Base-by-base conservation (phyloP, 495 filamentous ascomycete genomes). In the Pseudotulostoma volvatum region DNA sequence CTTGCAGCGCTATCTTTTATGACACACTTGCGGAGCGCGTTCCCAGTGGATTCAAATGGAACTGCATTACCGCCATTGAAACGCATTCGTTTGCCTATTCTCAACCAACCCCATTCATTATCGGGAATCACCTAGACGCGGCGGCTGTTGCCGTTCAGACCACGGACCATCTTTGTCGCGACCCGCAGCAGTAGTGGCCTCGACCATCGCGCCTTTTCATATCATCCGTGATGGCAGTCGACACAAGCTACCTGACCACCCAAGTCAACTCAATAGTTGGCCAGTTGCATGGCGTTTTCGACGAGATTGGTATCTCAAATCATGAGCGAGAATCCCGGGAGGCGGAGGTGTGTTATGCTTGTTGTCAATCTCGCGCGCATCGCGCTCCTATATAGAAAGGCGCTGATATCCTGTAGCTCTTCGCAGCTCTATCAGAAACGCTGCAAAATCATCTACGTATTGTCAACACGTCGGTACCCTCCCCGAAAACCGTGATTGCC, bases 201-300 rank as follows among this genome's bases (percentile, higher is more conserved):
- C n/a, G n/a, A n/a, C n/a, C n/a, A n/a, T n/a, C n/a, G n/a, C n/a
- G n/a, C n/a, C n/a, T n/a, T n/a, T n/a, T n/a, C n/a, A n/a, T n/a
- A n/a, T 28, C 23, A 5, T 16, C 43, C 43, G 37, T 23, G 18
- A 95, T 93, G 87, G 54, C 59, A 30, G 90, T 93, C 74, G 84
- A 95, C 60, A 84, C 85, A 35, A 79, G 79, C 54, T 88, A 92
- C 53, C 64, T 95, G 55, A 79, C 84, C 49, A 83, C 87, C 52
- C 87, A 95, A 71, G 83, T 95, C 57, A 83, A 83, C 47, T 86
- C 74, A 46, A 95, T 93, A 51, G 81, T 93, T 48, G 70, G 71
- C 52, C 81, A 93, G 59, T 68, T 99, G 33, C 87, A 95, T 61
- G 80, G 79, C 32, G 70, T 95, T 35, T 99, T 92, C 50, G 90